Base-by-base conservation (phyloP, 352 stramenopile species). In the Globisporangium echinulatum region DNA sequence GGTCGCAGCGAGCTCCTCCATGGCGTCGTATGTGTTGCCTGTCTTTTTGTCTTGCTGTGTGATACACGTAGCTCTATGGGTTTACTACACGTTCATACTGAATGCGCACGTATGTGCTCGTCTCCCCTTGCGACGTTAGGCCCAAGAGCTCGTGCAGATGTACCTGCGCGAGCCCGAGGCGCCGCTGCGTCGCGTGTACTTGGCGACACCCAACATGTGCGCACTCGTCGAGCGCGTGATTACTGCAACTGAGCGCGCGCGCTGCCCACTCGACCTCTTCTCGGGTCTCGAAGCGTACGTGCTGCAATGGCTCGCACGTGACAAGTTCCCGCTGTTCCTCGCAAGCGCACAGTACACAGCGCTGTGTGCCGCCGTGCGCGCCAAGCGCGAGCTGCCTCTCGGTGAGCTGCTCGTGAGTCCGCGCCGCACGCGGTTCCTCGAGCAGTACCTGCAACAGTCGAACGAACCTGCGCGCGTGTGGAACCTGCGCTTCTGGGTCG, bases 401-500 rank as follows among this genome's bases (percentile, higher is more conserved):
- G 72, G 71, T 8, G 79, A 88, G 49, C 62, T 92, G 40, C 64
- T 92, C 33, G 77, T 85, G 60, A 72, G 88, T 50, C 56, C 67
- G 14, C 68, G 71, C 37, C 69, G 79, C 46, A 87, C 79, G 15
- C 70, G 71, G 19, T 86, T 81, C 50, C 71, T 92, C 15, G 66
- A 79, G 60, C 66, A 57, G 48, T 88, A 79, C 49, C 48, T 92
- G 39, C 56, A 62, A 2, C 19, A 25, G n/a, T 48, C 74, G 13
- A 52, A 52, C 5, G 55, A 75, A 7, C 64, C 72, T 0, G 43
- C 52, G 4, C 56, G 67, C 33, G 62, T 87, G 38, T 74, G 74
- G 53, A 92, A 88, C 44, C 54, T 90, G 54, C 72, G 67, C 54
- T 88, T 92, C 62, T 92, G 79, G 79, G 70, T 88, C 50, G 70